Percentiles rank a stretch among this genome's conserved stretches.
Evolutionary conservation across 2,329 filamentous ascomycete species (phyloP).

Genomic region (Nemania bipapillata): DNA sequence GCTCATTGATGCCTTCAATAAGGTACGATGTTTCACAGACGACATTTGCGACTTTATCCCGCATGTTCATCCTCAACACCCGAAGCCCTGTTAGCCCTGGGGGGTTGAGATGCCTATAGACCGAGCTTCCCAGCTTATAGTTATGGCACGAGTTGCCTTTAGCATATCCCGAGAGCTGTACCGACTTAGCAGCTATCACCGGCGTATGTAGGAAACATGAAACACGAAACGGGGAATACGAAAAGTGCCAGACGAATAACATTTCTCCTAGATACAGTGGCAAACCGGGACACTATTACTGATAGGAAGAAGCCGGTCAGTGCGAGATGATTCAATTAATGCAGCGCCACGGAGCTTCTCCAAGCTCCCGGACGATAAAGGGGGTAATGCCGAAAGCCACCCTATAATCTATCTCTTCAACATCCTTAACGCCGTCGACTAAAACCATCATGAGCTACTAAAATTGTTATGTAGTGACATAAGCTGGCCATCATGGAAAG

Average conservation of each 20-base stretch:
- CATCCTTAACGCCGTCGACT: background rate
- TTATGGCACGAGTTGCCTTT: background rate
- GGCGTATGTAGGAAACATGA: background rate
- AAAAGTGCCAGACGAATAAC: conserved; percentile 14
- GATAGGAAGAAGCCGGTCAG: conserved; percentile 11
- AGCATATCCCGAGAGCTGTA: conserved; percentile 4
- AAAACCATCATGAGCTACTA: background rate
- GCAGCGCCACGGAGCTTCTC: conserved; percentile 30
- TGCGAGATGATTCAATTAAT: conserved; percentile 5
- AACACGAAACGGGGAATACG: conserved; percentile 10
- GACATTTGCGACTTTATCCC: background rate
- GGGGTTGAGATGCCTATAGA: background rate
- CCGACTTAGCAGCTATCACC: background rate
- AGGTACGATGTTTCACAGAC: background rate
- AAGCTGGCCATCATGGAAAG: background rate
- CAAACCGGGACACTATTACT: background rate
- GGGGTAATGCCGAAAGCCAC: conserved; percentile 34
- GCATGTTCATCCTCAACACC: background rate
- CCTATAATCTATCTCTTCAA: background rate
- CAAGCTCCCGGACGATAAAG: conserved; percentile 31
- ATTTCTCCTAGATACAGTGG: background rate
- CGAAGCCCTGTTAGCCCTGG: background rate
- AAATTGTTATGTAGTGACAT: background rate
- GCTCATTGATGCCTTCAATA: background rate
- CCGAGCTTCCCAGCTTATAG: background rate